Evolutionary conservation across 345 rosid genomes (phyloP), one percentile per base, ranked within the genome.

Genomic region (Sisymbrium irio): DNA sequence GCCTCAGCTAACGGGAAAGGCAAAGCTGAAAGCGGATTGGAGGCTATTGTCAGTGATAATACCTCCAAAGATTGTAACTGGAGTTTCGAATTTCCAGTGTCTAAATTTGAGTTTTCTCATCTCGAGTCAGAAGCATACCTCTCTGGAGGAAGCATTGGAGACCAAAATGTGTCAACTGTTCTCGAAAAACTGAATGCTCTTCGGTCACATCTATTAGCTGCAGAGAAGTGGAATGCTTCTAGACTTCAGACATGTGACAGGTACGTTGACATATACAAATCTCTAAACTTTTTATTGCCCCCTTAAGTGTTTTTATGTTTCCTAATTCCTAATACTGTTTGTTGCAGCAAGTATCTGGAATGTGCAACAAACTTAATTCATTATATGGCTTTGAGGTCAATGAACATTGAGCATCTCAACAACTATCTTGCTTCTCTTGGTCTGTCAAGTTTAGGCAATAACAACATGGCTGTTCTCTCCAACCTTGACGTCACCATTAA

Each of bases 151-250:
- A 71, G 59, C 58, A 40, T 10, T 50, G 84, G 71, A 49, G 61
- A 73, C 67, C 45, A 44, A 13, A 49, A 74, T 50, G 41, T 60
- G 62, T 74, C 76, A 64, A 67, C 77, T 71, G 68, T 88, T 66
- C 79, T 83, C 1, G 84, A 82, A 9, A 83, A 85, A 81, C 73
- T 85, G 25, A 82, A 78, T 69, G 90, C 89, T 67, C 77, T 86
- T 69, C 78, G 62, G 54, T 85, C 87, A 22, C 90, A 85, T 78
- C 78, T 85, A 2, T 73, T 86, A 68, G 93, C 93, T 36, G 81
- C 89, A n/a, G 88, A 85, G 65, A 85, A 72, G 67, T 88, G 88
- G 90, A 85, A 85, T 75, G 76, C 86, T 75, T 83, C 91, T 67
- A 78, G 58, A 27, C 85, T 88, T 69, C 78, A 80, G 50, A 70